Conservation (phyloP, 176 grass and related monocot genomes). For the Musa schizocarpa region DNA sequence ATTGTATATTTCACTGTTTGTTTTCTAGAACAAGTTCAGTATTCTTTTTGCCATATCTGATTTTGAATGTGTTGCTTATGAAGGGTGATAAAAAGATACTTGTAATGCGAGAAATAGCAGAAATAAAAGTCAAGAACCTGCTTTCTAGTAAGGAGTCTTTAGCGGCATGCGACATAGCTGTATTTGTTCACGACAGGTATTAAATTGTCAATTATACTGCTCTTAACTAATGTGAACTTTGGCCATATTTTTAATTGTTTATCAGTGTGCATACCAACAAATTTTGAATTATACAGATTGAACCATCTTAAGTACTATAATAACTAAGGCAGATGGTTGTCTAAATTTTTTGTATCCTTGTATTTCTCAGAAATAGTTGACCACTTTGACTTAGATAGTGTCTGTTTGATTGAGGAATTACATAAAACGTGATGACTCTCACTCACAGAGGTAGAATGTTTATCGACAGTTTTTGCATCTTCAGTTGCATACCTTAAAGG, state of each 20-base stretch:
- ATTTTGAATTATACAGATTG: neutral
- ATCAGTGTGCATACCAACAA: neutral
- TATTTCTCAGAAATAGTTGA: neutral
- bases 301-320: neutral
- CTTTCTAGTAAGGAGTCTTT: conserved; percentile 80
- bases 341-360: neutral
- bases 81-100: conserved; percentile 85
- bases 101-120: conserved; percentile 76
- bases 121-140: conserved; percentile 56
- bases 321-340: neutral
- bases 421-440: no score
- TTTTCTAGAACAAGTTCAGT: neutral
- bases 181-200: conserved; percentile 93
- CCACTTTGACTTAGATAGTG: neutral
- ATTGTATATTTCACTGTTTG: no score
- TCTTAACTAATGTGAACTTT: neutral
- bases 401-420: no score
- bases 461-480: no score
- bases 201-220: neutral
- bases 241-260: neutral
- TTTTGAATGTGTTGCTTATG: neutral
- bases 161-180: conserved; percentile 72
- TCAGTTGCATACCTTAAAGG: no score
- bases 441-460: no score
- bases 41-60: conserved; percentile 1